Conservation (phyloP, 2,329 filamentous ascomycete species). For the Pestalotiopsis sp. region DNA sequence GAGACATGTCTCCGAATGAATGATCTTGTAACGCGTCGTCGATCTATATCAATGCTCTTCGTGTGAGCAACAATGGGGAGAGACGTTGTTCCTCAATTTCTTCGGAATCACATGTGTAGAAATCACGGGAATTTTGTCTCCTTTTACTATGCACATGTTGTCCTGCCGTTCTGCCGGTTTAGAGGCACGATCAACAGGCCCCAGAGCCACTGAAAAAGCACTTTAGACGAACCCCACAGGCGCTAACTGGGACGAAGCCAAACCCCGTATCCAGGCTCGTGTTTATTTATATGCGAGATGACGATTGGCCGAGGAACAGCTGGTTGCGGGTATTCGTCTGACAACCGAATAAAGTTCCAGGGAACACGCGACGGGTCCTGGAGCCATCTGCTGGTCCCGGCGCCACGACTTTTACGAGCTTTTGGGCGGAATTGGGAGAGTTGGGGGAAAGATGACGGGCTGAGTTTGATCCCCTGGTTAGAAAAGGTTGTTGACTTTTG, state of each 20-base stretch:
- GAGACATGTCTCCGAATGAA: background rate
- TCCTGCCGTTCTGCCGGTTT: background rate
- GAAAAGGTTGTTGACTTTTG: background rate
- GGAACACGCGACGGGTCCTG: background rate
- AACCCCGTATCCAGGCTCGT: background rate
- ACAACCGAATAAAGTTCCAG: background rate
- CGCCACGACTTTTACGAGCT: background rate
- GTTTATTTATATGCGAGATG: background rate
- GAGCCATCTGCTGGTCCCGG: background rate
- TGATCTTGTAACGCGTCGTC: background rate
- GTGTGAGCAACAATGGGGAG: background rate
- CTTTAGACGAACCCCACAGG: background rate
- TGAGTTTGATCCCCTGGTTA: background rate
- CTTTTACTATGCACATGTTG: background rate
- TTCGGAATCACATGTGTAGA: background rate
- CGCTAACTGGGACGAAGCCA: background rate
- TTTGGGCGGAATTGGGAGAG: too few relatives aligned
- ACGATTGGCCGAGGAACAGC: background rate
- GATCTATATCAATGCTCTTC: background rate
- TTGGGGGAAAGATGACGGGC: background rate
- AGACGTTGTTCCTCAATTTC: background rate
- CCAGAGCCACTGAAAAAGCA: background rate
- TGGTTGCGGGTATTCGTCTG: slow-evolving; percentile 1
- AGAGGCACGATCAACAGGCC: background rate
- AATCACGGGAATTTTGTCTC: background rate